Evolutionary conservation across 176 grass and related monocot genomes (phyloP).

Genomic region (Tillandsia leiboldiana): DNA sequence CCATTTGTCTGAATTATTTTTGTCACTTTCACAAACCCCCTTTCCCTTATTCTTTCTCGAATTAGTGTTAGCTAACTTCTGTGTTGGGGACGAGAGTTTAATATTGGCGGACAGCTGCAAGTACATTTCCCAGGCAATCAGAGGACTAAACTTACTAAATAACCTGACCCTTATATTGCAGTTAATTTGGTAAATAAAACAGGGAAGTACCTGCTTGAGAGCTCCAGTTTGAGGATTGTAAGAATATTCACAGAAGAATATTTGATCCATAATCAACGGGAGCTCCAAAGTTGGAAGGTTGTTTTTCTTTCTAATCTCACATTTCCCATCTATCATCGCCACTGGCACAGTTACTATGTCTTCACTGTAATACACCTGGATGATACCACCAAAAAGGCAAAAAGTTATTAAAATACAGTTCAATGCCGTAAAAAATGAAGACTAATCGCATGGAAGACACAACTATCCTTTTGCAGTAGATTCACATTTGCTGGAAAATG

Average conservation of each 20-base stretch:
- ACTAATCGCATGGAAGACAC: no score
- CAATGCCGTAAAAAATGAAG: background rate
- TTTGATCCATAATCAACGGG: slow-evolving; percentile 66
- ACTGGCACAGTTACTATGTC: slow-evolving; percentile 60
- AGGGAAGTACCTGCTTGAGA: slow-evolving; percentile 68
- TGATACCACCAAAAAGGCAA: slow-evolving; percentile 28
- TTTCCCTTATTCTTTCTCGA: slow-evolving; percentile 88
- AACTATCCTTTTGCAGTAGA: no score
- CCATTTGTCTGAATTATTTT: slow-evolving; percentile 43
- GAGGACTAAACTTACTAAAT: background rate
- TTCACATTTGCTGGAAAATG: no score
- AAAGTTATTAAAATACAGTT: slow-evolving; percentile 24
- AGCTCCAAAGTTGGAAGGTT: slow-evolving; percentile 56
- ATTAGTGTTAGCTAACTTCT: slow-evolving; percentile 26
- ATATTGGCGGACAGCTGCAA: slow-evolving; percentile 63
- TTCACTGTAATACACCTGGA: slow-evolving; percentile 96
- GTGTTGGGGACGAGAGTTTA: slow-evolving; percentile 37
- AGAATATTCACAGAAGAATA: slow-evolving; percentile 92
- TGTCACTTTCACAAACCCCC: slow-evolving; percentile 50
- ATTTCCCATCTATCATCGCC: slow-evolving; percentile 86
- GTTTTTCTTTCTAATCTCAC: slow-evolving; percentile 69
- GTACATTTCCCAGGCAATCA: slow-evolving; percentile 14
- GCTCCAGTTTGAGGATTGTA: slow-evolving; percentile 76
- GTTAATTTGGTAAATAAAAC: background rate
- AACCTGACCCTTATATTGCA: background rate